Evolutionary conservation across 2,329 filamentous ascomycete genomes (phyloP).

Genomic region (Alternaria atra): DNA sequence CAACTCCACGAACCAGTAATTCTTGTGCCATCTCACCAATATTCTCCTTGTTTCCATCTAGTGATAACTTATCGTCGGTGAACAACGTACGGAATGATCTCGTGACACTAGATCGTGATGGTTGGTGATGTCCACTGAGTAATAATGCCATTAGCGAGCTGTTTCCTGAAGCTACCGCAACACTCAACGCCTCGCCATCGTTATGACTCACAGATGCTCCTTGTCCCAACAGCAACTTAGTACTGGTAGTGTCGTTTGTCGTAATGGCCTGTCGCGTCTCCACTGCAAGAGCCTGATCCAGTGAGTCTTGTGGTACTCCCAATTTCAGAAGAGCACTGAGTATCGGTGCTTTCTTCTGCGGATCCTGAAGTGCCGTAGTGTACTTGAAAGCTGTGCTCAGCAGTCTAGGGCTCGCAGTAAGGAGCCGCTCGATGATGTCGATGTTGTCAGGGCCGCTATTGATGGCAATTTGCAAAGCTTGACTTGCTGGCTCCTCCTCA

Average conservation of each 20-base stretch:
- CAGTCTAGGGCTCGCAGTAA: slow-evolving; percentile 33
- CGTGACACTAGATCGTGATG: slow-evolving; percentile 37
- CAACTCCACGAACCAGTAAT: slow-evolving; percentile 40
- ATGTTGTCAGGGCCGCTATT: slow-evolving; percentile 42
- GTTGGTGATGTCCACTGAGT: slow-evolving; percentile 51
- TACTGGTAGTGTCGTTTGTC: slow-evolving; percentile 34
- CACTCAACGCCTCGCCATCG: slow-evolving; percentile 63
- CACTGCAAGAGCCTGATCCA: slow-evolving; percentile 39
- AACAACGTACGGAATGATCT: slow-evolving; percentile 42
- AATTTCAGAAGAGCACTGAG: slow-evolving; percentile 36
- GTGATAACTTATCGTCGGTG: slow-evolving; percentile 17
- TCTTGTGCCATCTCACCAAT: slow-evolving; percentile 29
- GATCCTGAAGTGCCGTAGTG: slow-evolving; percentile 32
- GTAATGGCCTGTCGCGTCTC: slow-evolving; percentile 34
- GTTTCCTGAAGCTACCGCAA: slow-evolving; percentile 64
- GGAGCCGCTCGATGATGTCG: slow-evolving; percentile 43
- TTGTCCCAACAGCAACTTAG: slow-evolving; percentile 40
- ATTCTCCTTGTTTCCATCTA: slow-evolving; percentile 1
- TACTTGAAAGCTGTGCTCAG: slow-evolving; percentile 40
- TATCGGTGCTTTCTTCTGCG: slow-evolving; percentile 37
- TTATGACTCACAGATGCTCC: slow-evolving; percentile 59
- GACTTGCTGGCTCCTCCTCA: slow-evolving; percentile 33
- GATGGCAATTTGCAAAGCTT: slow-evolving; percentile 39
- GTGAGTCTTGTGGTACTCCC: slow-evolving; percentile 39
- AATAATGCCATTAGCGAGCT: slow-evolving; percentile 61